Base-by-base conservation (phyloP, 108 stramenopile genomes). In the Cyclotella sp. region DNA sequence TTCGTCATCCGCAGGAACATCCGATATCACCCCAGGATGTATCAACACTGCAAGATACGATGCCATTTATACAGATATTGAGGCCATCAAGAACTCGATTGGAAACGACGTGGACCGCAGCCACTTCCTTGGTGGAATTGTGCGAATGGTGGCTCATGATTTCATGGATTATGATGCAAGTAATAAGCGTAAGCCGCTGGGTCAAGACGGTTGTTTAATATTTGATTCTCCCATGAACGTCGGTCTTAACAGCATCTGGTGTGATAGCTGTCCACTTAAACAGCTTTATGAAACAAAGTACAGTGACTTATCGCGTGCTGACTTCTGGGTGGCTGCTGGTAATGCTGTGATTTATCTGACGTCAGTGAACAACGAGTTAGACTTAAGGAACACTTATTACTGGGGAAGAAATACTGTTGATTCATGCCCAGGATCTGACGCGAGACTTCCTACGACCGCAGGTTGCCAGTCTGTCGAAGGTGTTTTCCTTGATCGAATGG, bases 271-370 rank as follows among this genome's bases (percentile, higher is more conserved):
- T 40, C 61, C 61, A 39, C 52, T 64, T 41, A 46, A 65, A 18
- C 9, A 54, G 22, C 61, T 84, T 15, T 76, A 65, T 14, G 27
- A 46, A 26, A 42, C 29, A 12, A 72, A 76, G 57, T 62, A 83
- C 40, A 43, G 63, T 0, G 66, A 72, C 21, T 41, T 81, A 16
- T 70, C 74, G 0, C 46, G 61, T 26, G 75, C 79, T 21, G 83
- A 84, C 54, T 84, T 84, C 81, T 84, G 83, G 83, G 76, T 84
- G 39, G 63, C 57, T 19, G 68, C 75, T 21, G 75, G 61, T 27
- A 84, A 77, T 40, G 68, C 69, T 47, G 75, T 76, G 3, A 72
- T 84, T 28, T 42, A 58, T 41, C 26, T 69, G 12, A 68, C 82
- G 34, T 74, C 77, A 2, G 53, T 53, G 12, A 63, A 64, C 41